Conservation (phyloP, 1,284 basidiomycete species). For the Prillingera fragicola region DNA sequence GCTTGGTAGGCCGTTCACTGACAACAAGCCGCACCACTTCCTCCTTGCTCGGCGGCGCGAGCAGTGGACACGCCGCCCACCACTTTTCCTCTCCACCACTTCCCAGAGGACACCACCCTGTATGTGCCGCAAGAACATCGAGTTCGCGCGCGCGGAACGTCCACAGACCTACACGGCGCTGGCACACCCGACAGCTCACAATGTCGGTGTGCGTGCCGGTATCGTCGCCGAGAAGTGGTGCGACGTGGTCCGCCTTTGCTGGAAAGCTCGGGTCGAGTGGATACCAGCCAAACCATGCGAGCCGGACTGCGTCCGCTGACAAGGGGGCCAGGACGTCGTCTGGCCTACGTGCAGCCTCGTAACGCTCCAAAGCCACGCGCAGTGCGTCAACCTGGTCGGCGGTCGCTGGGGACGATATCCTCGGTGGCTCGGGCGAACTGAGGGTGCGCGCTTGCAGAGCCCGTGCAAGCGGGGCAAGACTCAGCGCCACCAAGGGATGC, state of each 20-base stretch:
- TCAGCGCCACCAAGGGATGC: constrained; percentile 26
- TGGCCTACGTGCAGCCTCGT: not conserved
- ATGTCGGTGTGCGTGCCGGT: constrained; percentile 26
- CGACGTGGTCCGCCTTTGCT: constrained; percentile 7
- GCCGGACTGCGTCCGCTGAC: constrained; percentile 11
- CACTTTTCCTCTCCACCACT: constrained; percentile 20
- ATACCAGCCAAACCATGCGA: constrained; percentile 41
- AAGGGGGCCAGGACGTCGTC: not conserved
- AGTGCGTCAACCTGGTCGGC: constrained; percentile 5
- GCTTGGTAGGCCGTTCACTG: constrained; percentile 4
- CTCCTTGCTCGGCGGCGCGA: not conserved
- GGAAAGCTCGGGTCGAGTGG: constrained; percentile 26
- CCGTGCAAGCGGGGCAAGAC: constrained; percentile 22
- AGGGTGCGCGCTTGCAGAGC: constrained; percentile 18
- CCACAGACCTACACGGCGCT: constrained; percentile 37
- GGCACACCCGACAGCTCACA: constrained; percentile 32
- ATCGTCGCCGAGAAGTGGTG: constrained; percentile 1
- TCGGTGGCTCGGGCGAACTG: not conserved
- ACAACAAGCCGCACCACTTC: not conserved
- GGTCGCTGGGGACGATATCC: constrained; percentile 3
- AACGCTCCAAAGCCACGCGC: not conserved
- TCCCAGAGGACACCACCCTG: constrained; percentile 38
- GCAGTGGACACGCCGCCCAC: constrained; percentile 15
- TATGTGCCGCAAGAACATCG: no score
- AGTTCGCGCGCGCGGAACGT: constrained; percentile 17